Conservation (phyloP, 768 basidiomycete genomes). For the Sutorius australiensis region DNA sequence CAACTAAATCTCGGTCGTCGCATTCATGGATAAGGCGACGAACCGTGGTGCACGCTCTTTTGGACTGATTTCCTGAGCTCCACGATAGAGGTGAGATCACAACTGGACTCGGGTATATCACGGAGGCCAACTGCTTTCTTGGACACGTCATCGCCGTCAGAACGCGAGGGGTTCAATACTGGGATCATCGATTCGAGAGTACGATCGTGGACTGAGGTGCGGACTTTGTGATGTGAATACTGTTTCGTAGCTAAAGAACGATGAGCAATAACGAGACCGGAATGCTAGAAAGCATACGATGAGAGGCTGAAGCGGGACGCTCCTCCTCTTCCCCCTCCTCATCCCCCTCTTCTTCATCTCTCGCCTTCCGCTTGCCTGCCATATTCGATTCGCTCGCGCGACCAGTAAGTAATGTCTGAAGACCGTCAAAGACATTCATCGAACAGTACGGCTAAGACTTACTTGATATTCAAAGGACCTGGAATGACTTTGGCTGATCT, state of each 20-base stretch:
- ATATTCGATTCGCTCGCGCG: constrained; percentile 35
- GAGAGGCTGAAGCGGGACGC: constrained; percentile 21
- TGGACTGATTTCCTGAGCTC: constrained; percentile 56
- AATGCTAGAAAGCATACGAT: constrained; percentile 17
- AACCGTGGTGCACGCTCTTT: constrained; percentile 69
- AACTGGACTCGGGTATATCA: constrained; percentile 72
- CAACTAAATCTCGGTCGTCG: neutral
- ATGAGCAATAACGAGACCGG: constrained; percentile 2
- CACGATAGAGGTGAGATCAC: constrained; percentile 70
- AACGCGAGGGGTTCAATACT: constrained; percentile 51
- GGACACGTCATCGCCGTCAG: constrained; percentile 24
- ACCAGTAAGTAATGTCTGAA: constrained; percentile 59
- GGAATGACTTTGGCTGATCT: constrained; percentile 63
- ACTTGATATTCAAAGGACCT: constrained; percentile 74
- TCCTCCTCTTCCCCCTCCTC: constrained; percentile 32
- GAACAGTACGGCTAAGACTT: neutral
- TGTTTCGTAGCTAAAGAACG: constrained; percentile 40
- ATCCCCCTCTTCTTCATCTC: constrained; percentile 37
- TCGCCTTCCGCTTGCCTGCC: constrained; percentile 31
- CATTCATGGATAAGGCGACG: constrained; percentile 19
- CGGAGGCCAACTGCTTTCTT: constrained; percentile 31
- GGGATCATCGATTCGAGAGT: constrained; percentile 97
- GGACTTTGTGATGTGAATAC: constrained; percentile 85
- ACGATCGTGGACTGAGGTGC: constrained; percentile 81
- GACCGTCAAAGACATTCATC: neutral